phyloP scores from a whole-genome alignment of 2,329 filamentous ascomycete species.

The Trichoderma lentiforme region DNA sequence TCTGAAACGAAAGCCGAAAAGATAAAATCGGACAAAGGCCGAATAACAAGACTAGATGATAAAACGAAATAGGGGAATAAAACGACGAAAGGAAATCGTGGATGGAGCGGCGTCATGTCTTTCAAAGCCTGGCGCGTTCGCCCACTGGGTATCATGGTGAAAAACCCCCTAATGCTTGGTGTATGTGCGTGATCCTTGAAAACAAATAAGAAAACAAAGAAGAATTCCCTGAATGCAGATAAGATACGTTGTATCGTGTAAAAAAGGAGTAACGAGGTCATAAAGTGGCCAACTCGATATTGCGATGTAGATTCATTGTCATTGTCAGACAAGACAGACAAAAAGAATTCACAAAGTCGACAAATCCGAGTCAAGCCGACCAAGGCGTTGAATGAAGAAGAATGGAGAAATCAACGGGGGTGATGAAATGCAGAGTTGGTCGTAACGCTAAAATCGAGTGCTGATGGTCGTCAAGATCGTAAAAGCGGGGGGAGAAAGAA shows the following conservation, averaged over 20 bases:
- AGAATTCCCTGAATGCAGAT: conserved; percentile 1
- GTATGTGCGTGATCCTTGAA: conserved; percentile 29
- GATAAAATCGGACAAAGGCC: not conserved
- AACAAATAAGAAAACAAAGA: not conserved
- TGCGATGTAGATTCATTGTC: not conserved
- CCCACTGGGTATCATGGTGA: conserved; percentile 42
- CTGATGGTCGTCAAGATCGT: conserved; percentile 11
- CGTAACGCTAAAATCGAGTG: not conserved
- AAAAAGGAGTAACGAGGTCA: not conserved
- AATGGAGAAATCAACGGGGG: not conserved
- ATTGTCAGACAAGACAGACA: not conserved
- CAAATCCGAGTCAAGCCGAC: not conserved
- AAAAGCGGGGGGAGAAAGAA: not conserved
- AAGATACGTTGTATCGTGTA: conserved; percentile 7
- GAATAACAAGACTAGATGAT: not conserved
- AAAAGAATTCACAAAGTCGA: not conserved
- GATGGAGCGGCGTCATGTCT: conserved; percentile 38
- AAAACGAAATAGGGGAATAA: conserved; percentile 10
- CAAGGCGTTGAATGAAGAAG: not conserved
- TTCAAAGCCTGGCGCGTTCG: conserved; percentile 33
- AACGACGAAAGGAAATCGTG: conserved; percentile 30
- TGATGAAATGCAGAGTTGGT: not conserved
- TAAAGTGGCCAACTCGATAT: not conserved
- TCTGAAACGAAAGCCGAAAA: not conserved
- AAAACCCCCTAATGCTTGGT: conserved; percentile 32